Evolutionary conservation across 129 eudicot species (phyloP), one percentile per base, ranked within the genome.

Genomic region (Pulicaria dysenterica): DNA sequence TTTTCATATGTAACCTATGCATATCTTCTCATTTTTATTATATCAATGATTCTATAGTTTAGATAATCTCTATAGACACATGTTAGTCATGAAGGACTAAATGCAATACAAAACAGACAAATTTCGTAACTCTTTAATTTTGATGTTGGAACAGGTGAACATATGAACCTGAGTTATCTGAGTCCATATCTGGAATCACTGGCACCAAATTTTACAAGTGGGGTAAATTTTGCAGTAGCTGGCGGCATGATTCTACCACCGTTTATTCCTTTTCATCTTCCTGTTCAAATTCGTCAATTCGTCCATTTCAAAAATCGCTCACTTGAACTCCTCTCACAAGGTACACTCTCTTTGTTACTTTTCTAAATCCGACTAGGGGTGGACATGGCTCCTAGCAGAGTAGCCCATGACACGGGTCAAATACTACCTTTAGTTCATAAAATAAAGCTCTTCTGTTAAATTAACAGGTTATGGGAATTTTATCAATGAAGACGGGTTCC

Each of bases 121-220:
- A 24, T 24, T 24, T 24, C 31, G 2, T 24, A 24, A 24, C 1
- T 24, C 31, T 8, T 38, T 8, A 58, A 14, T 53, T 38, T 37
- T 43, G 45, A 19, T 7, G 57, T 19, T 9, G 43, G 64, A 12
- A 60, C 76, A 80, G 84, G 83, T 67, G 84, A 80, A 54, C 80
- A 80, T 67, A 38, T 80, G 66, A 58, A 80, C 16, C 7, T 80
- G 74, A 60, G 80, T 31, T 74, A 80, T 58, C 54, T 74, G 42
- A 67, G 72, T 67, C 84, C 84, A 51, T 80, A 74, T 74, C 41
- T 80, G 71, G 84, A 80, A 19, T 62, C 84, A 13, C n/a, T 80
- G 45, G 84, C 84, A 16, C 84, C 84, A 80, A 67, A 80, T 65
- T 80, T 80, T 60, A 73, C 80, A 3, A 80, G 80, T 67, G 80